Base-by-base conservation (phyloP, 441 rosid species). In the Erodium moschatum region DNA sequence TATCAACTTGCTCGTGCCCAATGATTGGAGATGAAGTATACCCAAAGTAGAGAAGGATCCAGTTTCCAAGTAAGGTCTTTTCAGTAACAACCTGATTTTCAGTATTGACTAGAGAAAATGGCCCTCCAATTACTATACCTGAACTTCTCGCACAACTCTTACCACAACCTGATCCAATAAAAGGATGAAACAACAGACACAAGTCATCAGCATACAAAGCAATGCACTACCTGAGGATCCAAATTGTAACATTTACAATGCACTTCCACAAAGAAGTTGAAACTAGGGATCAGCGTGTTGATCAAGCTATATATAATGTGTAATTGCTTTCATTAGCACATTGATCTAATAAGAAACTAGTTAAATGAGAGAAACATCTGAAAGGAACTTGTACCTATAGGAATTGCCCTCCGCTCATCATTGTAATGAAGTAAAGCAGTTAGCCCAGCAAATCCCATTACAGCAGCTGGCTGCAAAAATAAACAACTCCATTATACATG, bases 391-490 rank as follows among this genome's bases (percentile, higher is more conserved):
- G 40, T 35, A 35, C 96, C 97, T 84, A 78, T 82, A 0, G 73
- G 75, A 75, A 80, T 48, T 29, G 79, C 85, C 81, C 98, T 85
- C 71, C 87, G 82, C 79, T 92, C 90, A 5, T 89, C 98, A 75
- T 92, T 90, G 60, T 81, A 85, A 79, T 81, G 93, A 67, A 90
- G 31, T 42, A 84, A 74, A 66, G 83, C 3, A 15, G 79, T 73
- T 13, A 87, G 54, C 56, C 97, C 96, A 54, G 72, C 72, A 72
- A 90, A 82, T 44, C 89, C 91, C 62, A 85, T 77, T 12, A 84
- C 9, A 68, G 77, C 76, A 69, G 78, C 75, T 38, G 96, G 94
- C 98, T 92, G 81, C 75, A 81, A 69, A 72, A 46, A 63, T 24
- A 67, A 54, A 18, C 19, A 69, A 72, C 3, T 10, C 13, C 50